Evolutionary conservation across 2,329 filamentous ascomycete species (phyloP).

Genomic region (Fonsecaea multimorphosa): DNA sequence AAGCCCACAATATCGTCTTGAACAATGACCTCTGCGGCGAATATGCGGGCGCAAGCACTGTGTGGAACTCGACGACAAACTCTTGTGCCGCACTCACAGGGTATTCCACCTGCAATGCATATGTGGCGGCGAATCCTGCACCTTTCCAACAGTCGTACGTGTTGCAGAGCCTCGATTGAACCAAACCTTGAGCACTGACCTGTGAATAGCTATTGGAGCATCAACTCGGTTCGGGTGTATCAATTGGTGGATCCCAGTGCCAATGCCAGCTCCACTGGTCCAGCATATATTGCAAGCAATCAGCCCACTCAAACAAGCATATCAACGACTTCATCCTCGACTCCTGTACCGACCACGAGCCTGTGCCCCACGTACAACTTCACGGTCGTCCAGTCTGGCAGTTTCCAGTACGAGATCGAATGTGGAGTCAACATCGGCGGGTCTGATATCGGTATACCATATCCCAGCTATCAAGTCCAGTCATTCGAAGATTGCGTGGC

Average conservation of each 20-base stretch:
- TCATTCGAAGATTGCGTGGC: slow-evolving; percentile 35
- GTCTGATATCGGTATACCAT: slow-evolving; percentile 30
- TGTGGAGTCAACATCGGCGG: slow-evolving; percentile 33
- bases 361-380: slow-evolving; percentile 38
- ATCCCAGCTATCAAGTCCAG: slow-evolving; percentile 26
- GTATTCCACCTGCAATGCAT: slow-evolving; percentile 33
- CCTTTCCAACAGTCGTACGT: slow-evolving; percentile 36
- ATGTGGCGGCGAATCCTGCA: slow-evolving; percentile 34
- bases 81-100: slow-evolving; percentile 33
- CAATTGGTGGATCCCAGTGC: slow-evolving; percentile 31
- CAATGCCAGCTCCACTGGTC: slow-evolving; percentile 12
- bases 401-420: slow-evolving; percentile 34
- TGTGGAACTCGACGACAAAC: slow-evolving; percentile 35
- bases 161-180: not conserved
- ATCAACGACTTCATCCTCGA: slow-evolving; percentile 16
- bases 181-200: not conserved
- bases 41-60: slow-evolving; percentile 70
- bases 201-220: slow-evolving; percentile 34
- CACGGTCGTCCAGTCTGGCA: slow-evolving; percentile 30
- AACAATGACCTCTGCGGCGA: slow-evolving; percentile 81
- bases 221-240: slow-evolving; percentile 39
- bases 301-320: slow-evolving; percentile 30
- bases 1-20: slow-evolving; percentile 72
- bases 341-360: slow-evolving; percentile 26
- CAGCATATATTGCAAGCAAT: slow-evolving; percentile 35